These are phyloP conservation scores for Sambucus nigra DNA, from an alignment of 129 eudicot species.

Conservation along the genomic window DNA sequence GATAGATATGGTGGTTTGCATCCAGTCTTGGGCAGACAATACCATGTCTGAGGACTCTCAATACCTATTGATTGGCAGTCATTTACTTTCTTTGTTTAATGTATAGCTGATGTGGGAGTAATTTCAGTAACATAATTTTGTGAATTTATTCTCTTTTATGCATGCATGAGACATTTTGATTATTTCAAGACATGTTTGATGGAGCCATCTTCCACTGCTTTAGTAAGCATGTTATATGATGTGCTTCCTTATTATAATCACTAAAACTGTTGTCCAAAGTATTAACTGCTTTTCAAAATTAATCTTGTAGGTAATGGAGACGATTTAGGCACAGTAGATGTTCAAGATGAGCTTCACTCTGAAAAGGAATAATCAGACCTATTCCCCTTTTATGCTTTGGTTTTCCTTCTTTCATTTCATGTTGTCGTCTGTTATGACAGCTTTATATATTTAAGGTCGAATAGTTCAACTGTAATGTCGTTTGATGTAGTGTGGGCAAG, in stretches of 20 bases:
- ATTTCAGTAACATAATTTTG: too few species aligned
- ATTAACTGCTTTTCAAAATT: slow-evolving; percentile 27
- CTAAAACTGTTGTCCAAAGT: slow-evolving; percentile 2
- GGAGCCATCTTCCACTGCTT: not conserved
- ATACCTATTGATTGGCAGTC: too few species aligned
- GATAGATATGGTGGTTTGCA: too few species aligned
- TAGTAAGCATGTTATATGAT: not conserved
- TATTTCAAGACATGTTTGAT: not conserved
- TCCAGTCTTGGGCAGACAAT: too few species aligned
- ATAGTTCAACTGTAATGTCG: slow-evolving; percentile 9
- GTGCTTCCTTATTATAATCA: not conserved
- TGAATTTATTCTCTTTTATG: too few species aligned
- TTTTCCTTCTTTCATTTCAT: slow-evolving; percentile 2
- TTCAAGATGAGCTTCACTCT: slow-evolving; percentile 45
- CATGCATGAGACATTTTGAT: not conserved
- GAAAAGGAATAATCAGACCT: slow-evolving; percentile 28
- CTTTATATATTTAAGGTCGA: not conserved
- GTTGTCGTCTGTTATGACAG: not conserved
- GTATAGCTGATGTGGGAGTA: too few species aligned
- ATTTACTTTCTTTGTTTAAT: too few species aligned
- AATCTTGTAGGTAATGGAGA: slow-evolving; percentile 55
- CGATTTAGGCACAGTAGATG: slow-evolving; percentile 48
- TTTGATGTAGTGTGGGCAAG: slow-evolving; percentile 88
- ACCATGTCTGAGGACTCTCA: too few species aligned
- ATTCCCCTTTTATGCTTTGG: slow-evolving; percentile 8